Percentiles rank a stretch among this genome's conserved stretches.
Conservation (phyloP, 495 filamentous ascomycete species). For the Penicillium lividum region DNA sequence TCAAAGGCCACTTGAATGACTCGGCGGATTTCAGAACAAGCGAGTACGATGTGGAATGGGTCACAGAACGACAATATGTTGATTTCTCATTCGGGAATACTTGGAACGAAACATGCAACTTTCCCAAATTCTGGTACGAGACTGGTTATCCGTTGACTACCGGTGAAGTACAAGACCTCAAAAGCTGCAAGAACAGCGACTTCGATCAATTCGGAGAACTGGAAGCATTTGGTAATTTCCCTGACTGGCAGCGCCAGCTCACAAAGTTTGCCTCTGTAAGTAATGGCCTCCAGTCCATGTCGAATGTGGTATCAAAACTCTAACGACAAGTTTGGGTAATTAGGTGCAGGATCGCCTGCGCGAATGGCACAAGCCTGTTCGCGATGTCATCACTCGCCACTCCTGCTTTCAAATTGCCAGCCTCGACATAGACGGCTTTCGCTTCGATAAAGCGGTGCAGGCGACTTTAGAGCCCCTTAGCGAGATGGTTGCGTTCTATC, state of each 20-base stretch:
- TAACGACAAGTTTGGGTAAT: no score
- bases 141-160: slow-evolving; percentile 55
- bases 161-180: slow-evolving; percentile 43
- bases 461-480: slow-evolving; percentile 64
- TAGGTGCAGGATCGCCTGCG: slow-evolving; percentile 70
- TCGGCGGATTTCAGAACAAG: slow-evolving; percentile 58
- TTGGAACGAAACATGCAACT: slow-evolving; percentile 60
- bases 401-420: slow-evolving; percentile 65
- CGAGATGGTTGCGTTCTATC: slow-evolving; percentile 52
- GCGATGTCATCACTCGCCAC: slow-evolving; percentile 59
- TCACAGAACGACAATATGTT: slow-evolving; percentile 56
- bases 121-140: slow-evolving; percentile 68
- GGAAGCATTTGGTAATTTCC: slow-evolving; percentile 67
- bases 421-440: slow-evolving; percentile 68
- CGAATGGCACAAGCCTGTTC: slow-evolving; percentile 65
- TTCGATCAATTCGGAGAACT: slow-evolving; percentile 72
- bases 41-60: slow-evolving; percentile 63
- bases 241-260: slow-evolving; percentile 68
- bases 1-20: slow-evolving; percentile 63
- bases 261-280: slow-evolving; percentile 65
- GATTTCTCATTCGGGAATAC: slow-evolving; percentile 63
- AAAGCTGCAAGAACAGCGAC: slow-evolving; percentile 68
- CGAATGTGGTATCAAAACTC: no score
- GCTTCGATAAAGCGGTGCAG: slow-evolving; percentile 69
- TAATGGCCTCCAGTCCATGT: no score